Conservation (phyloP, 768 basidiomycete species). For the Boletus insuetus region DNA sequence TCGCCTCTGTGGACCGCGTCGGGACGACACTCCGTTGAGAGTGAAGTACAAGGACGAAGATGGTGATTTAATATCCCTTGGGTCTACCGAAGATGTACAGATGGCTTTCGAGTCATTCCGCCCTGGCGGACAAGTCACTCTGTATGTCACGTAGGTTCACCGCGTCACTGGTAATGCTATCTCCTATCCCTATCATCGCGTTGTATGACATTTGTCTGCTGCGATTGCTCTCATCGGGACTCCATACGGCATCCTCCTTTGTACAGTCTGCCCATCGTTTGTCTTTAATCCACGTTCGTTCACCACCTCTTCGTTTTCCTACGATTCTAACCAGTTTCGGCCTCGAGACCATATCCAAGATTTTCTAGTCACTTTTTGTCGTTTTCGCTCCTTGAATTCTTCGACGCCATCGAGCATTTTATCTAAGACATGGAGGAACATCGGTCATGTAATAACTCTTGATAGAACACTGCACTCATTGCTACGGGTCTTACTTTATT, state of each 20-base stretch:
- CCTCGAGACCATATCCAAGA: not conserved
- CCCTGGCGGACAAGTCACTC: constrained; percentile 76
- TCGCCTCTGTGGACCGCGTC: constrained; percentile 78
- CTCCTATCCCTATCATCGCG: not conserved
- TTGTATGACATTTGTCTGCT: constrained; percentile 2
- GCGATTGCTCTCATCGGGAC: constrained; percentile 15
- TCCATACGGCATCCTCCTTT: constrained; percentile 1
- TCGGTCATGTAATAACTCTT: constrained; percentile 33
- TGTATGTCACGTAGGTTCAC: constrained; percentile 65
- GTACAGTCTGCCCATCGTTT: constrained; percentile 11
- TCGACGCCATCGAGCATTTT: constrained; percentile 18
- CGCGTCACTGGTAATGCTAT: not conserved
- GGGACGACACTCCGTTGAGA: constrained; percentile 76
- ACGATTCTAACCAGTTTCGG: constrained; percentile 16
- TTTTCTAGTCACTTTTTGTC: constrained; percentile 6
- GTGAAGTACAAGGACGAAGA: constrained; percentile 93
- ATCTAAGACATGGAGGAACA: constrained; percentile 36
- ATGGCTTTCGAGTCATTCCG: constrained; percentile 88
- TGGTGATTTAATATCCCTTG: constrained; percentile 84
- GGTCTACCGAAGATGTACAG: constrained; percentile 89
- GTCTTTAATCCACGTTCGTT: constrained; percentile 25
- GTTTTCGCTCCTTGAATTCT: constrained; percentile 14
- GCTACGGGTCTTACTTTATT: constrained; percentile 30
- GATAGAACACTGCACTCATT: constrained; percentile 37
- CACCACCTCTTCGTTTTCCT: constrained; percentile 4